These are phyloP conservation scores for Abrus pulchellus DNA, from an alignment of 306 rosid species.

Conservation along the genomic window DNA sequence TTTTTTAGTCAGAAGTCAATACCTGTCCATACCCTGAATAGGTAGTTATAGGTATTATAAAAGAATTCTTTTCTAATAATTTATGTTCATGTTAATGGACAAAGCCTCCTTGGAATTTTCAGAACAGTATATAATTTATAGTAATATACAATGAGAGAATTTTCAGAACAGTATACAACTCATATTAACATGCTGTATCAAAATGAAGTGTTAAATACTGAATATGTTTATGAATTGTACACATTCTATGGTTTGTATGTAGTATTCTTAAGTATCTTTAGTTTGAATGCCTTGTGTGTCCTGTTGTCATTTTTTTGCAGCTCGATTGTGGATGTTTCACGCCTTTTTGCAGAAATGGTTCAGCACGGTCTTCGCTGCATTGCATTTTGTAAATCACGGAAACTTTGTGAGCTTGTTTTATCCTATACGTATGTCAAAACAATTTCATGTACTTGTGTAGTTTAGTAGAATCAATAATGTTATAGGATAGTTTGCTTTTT, in stretches of 20 bases:
- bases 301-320: constrained; percentile 62
- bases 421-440: constrained; percentile 79
- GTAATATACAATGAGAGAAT: constrained; percentile 18
- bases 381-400: constrained; percentile 88
- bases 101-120: constrained; percentile 15
- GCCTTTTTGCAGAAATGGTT: constrained; percentile 95
- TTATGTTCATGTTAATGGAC: neutral
- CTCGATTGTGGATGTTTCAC: constrained; percentile 71
- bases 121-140: constrained; percentile 17
- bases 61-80: neutral
- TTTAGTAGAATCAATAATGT: constrained; percentile 41
- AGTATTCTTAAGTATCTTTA: constrained; percentile 31
- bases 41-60: neutral
- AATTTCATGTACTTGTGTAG: constrained; percentile 44
- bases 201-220: constrained; percentile 25
- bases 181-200: constrained; percentile 18
- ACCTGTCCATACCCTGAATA: neutral
- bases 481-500: constrained; percentile 40
- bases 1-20: neutral
- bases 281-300: constrained; percentile 40
- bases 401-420: constrained; percentile 90
- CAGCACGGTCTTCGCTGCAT: constrained; percentile 98
- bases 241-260: constrained; percentile 16
- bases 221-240: constrained; percentile 23
- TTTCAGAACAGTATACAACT: neutral